Conservation (phyloP, 1,284 basidiomycete genomes). For the Schizophyllum amplum region DNA sequence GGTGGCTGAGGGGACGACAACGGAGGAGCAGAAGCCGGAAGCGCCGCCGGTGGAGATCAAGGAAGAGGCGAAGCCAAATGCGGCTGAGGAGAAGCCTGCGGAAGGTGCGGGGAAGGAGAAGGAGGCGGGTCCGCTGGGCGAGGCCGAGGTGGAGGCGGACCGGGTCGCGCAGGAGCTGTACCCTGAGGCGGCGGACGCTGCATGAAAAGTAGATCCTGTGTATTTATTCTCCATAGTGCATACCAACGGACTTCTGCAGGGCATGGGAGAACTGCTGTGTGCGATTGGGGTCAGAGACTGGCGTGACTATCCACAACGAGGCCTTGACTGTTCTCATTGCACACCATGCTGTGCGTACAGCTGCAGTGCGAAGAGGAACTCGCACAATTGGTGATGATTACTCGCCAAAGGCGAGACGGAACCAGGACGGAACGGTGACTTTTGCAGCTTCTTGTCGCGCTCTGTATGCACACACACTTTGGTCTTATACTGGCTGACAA, state of each 20-base stretch:
- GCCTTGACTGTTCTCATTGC: too few relatives aligned
- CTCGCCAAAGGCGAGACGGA: too few relatives aligned
- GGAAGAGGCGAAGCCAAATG: neutral
- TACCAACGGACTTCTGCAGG: neutral
- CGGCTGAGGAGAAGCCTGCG: slow-evolving; percentile 2
- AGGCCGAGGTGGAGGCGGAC: slow-evolving; percentile 41
- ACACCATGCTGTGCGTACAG: too few relatives aligned
- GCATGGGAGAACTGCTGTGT: too few relatives aligned
- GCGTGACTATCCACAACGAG: too few relatives aligned
- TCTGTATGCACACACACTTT: too few relatives aligned
- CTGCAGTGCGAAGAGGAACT: too few relatives aligned
- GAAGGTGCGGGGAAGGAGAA: slow-evolving; percentile 6
- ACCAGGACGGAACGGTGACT: too few relatives aligned
- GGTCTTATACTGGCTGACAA: too few relatives aligned
- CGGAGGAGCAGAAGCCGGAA: neutral
- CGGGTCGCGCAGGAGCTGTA: slow-evolving; percentile 49
- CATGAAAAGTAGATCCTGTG: neutral
- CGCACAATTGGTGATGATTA: too few relatives aligned
- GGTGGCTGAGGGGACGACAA: neutral
- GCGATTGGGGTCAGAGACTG: too few relatives aligned
- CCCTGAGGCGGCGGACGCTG: slow-evolving; percentile 26
- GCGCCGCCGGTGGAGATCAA: neutral
- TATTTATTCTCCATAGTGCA: neutral
- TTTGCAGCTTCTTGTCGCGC: too few relatives aligned
- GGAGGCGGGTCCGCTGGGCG: slow-evolving; percentile 33